Conservation (phyloP, 345 rosid genomes). For the Citrus unshiu region DNA sequence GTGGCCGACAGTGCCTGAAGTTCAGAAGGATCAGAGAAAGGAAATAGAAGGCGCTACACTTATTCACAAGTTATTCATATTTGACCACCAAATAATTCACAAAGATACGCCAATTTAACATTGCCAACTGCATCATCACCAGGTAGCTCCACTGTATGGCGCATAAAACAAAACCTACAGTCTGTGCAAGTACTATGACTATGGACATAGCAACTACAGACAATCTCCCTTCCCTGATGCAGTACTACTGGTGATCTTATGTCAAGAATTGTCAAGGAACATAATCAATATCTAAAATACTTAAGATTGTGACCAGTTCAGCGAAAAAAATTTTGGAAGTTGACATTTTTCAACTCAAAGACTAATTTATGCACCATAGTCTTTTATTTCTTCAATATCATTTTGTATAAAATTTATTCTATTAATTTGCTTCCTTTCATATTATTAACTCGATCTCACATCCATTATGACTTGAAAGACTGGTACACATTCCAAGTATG, state of each 20-base stretch:
- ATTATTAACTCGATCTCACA: background rate
- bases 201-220: background rate
- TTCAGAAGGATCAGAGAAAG: no score
- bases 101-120: background rate
- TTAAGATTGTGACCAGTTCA: background rate
- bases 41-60: no score
- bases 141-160: background rate
- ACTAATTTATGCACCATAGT: background rate
- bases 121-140: background rate
- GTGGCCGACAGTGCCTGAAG: no score
- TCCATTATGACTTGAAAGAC: conserved; percentile 1
- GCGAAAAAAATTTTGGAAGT: background rate
- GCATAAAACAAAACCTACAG: background rate
- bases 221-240: background rate
- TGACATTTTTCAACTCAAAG: background rate
- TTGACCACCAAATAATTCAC: background rate
- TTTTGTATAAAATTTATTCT: background rate
- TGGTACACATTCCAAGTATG: background rate
- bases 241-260: background rate
- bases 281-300: background rate
- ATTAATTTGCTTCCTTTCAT: background rate
- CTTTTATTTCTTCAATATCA: background rate
- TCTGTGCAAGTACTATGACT: background rate
- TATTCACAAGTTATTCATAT: background rate
- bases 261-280: background rate